phyloP scores from a whole-genome alignment of 2,329 filamentous ascomycete species.

The Coleophoma crateriformis region DNA sequence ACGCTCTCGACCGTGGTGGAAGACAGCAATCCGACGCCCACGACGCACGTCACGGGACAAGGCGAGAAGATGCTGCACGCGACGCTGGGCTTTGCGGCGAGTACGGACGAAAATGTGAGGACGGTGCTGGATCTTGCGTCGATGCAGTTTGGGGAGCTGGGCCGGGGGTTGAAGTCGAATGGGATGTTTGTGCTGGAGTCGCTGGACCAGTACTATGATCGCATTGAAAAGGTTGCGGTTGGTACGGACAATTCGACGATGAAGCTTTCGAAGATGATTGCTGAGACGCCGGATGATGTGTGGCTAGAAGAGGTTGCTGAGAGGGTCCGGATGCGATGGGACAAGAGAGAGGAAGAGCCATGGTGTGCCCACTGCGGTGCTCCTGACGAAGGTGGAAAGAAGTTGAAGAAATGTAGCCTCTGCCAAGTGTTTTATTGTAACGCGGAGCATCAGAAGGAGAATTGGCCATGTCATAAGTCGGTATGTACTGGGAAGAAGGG shows the following conservation, averaged over 20 bases:
- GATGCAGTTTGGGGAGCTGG: background rate
- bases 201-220: background rate
- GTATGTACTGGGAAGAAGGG: background rate
- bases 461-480: background rate
- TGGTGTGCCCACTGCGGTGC: background rate
- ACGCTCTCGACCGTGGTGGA: background rate
- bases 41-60: background rate
- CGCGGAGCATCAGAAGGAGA: background rate
- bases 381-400: background rate
- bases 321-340: background rate
- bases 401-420: background rate
- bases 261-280: background rate
- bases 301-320: background rate
- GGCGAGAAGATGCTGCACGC: background rate
- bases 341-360: background rate
- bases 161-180: background rate
- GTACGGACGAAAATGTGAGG: background rate
- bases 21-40: background rate
- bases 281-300: background rate
- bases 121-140: background rate
- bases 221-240: background rate
- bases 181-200: background rate
- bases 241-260: background rate
- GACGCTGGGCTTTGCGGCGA: background rate
- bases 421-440: background rate